phyloP scores from a whole-genome alignment of 352 stramenopile genomes.

The Plasmopara viticola region DNA sequence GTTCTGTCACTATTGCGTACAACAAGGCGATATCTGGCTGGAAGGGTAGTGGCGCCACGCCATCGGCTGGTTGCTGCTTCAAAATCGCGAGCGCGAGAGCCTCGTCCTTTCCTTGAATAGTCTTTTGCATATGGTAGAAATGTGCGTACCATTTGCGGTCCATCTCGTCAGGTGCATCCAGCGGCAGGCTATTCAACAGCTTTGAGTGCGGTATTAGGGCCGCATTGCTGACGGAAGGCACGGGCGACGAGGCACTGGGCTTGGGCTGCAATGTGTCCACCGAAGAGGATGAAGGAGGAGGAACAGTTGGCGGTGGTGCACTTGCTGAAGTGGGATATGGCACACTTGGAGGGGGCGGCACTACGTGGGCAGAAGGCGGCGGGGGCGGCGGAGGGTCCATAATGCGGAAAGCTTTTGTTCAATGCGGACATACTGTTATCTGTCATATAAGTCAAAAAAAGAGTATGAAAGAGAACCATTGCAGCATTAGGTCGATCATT shows the following conservation, averaged over 20 bases:
- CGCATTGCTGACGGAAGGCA: constrained; percentile 21
- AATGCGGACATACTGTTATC: constrained; percentile 5
- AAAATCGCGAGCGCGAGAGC: constrained; percentile 40
- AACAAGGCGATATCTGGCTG: constrained; percentile 74
- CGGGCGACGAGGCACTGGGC: constrained; percentile 13
- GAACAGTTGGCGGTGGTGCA: constrained; percentile 28
- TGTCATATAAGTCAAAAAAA: constrained; percentile 1
- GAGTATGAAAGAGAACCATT: background rate
- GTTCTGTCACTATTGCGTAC: constrained; percentile 73
- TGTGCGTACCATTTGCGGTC: constrained; percentile 85
- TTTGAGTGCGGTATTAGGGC: constrained; percentile 53
- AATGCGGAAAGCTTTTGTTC: background rate
- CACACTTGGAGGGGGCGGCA: background rate
- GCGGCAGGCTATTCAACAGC: constrained; percentile 59
- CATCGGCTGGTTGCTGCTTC: constrained; percentile 45
- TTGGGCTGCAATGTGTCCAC: constrained; percentile 5
- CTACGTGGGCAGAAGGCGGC: constrained; percentile 5
- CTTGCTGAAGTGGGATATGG: constrained; percentile 2
- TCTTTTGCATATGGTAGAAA: constrained; percentile 82
- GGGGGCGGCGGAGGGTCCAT: constrained; percentile 24
- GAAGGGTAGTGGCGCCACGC: constrained; percentile 41
- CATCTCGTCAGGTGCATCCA: constrained; percentile 71
- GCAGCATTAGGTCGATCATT: background rate
- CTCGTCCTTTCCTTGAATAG: constrained; percentile 70
- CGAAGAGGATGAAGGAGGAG: constrained; percentile 27